These are phyloP conservation scores for Simmondsia chinensis DNA, from an alignment of 148 eudicot species.

Conservation along the genomic window DNA sequence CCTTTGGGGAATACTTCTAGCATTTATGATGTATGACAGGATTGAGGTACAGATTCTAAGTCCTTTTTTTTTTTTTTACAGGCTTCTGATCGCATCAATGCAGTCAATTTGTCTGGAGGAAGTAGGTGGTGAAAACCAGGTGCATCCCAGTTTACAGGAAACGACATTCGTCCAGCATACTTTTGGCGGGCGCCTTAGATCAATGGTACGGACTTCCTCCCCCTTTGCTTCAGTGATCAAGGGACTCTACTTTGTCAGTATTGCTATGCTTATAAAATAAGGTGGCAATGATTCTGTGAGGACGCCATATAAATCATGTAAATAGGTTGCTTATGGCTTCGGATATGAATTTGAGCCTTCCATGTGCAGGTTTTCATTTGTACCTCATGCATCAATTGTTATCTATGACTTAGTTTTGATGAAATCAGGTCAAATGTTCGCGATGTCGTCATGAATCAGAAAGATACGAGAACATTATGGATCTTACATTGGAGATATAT, in stretches of 20 bases:
- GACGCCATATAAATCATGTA: no score
- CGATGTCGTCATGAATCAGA: constrained; percentile 79
- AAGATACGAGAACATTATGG: constrained; percentile 83
- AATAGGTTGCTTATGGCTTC: no score
- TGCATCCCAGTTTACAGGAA: constrained; percentile 76
- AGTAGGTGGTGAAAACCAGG: constrained; percentile 73
- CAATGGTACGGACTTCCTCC: constrained; percentile 48
- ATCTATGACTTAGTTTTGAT: constrained; percentile 1
- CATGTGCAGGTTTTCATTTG: not conserved
- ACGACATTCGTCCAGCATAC: constrained; percentile 84
- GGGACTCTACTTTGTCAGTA: no score
- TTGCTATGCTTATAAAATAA: no score
- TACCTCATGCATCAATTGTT: not conserved
- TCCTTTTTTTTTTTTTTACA: constrained; percentile 13
- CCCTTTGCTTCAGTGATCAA: no score
- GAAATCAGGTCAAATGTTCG: constrained; percentile 68
- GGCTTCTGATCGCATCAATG: constrained; percentile 93
- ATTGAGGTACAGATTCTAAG: not conserved
- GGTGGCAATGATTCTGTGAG: no score
- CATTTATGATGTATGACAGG: no score
- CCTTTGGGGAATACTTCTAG: no score
- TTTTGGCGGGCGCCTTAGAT: constrained; percentile 83
- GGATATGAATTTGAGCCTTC: not conserved
- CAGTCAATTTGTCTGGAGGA: constrained; percentile 85
- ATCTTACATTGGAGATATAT: constrained; percentile 80